phyloP scores from a whole-genome alignment of 2,329 filamentous ascomycete species.

The Fusarium pininemorale region DNA sequence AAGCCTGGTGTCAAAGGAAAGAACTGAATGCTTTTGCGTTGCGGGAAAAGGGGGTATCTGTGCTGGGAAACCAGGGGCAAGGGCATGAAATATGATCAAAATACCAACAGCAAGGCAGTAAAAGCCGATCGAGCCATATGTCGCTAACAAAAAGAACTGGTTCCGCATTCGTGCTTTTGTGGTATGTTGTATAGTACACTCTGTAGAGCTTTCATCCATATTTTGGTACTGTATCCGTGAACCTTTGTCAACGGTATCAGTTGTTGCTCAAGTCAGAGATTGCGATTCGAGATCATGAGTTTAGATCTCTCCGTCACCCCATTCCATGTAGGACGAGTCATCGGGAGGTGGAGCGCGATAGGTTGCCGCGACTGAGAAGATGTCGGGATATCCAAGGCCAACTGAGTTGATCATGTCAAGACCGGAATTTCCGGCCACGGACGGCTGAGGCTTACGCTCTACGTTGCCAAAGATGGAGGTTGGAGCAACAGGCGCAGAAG shows the following conservation, averaged over 20 bases:
- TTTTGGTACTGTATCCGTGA: background rate
- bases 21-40: background rate
- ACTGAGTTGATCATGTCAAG: constrained; percentile 5
- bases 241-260: background rate
- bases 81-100: background rate
- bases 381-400: background rate
- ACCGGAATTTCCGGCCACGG: background rate
- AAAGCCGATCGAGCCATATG: constrained; percentile 7
- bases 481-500: background rate
- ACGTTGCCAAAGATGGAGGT: constrained; percentile 38
- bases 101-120: constrained; percentile 7
- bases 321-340: constrained; percentile 23
- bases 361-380: background rate
- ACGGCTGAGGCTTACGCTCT: constrained; percentile 21
- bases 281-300: background rate
- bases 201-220: background rate
- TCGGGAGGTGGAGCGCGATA: background rate
- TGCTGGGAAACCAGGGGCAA: constrained; percentile 2
- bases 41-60: constrained; percentile 18
- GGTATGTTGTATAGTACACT: constrained; percentile 16
- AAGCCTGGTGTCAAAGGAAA: background rate
- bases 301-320: constrained; percentile 51
- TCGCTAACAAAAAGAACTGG: constrained; percentile 6
- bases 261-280: background rate
- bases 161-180: background rate